These are phyloP conservation scores for Pouteria campechiana DNA, from an alignment of 179 eudicot species.

Conservation along the genomic window DNA sequence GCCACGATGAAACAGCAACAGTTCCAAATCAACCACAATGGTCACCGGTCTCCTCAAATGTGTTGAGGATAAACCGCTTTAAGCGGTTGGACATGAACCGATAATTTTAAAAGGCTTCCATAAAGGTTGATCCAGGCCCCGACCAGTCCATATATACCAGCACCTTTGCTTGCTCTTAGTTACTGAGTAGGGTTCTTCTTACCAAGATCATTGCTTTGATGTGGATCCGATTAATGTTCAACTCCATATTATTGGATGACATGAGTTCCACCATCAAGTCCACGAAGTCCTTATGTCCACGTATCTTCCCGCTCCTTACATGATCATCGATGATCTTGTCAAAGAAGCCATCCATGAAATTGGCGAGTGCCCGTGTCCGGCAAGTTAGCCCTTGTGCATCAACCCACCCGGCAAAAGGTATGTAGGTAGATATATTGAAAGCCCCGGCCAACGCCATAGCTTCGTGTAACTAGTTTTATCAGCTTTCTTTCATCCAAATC, in stretches of 20 bases:
- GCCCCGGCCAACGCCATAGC: constrained; percentile 56
- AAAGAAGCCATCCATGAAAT: constrained; percentile 37
- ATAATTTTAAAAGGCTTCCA: too few species aligned
- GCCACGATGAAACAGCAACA: too few species aligned
- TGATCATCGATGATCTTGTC: constrained; percentile 58
- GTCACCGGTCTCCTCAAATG: too few species aligned
- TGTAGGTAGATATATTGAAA: constrained; percentile 46
- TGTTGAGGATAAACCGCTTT: too few species aligned
- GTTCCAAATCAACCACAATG: too few species aligned
- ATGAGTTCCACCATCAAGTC: constrained; percentile 69
- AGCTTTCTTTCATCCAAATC: constrained; percentile 44
- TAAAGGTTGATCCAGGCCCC: too few species aligned
- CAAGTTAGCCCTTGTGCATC: constrained; percentile 29
- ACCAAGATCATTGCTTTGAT: constrained; percentile 81
- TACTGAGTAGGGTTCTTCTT: constrained; percentile 4
- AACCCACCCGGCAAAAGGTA: constrained; percentile 38
- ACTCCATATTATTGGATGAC: constrained; percentile 23
- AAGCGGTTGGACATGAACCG: too few species aligned
- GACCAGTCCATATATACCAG: too few species aligned
- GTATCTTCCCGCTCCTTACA: constrained; percentile 15
- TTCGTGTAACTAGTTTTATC: too few species aligned
- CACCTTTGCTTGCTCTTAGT: too few species aligned
- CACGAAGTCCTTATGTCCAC: constrained; percentile 5
- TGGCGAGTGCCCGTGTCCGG: constrained; percentile 38
- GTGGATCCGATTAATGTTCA: constrained; percentile 32